These are phyloP conservation scores for Sisymbrium altissimum DNA, from an alignment of 345 rosid species.

Conservation along the genomic window DNA sequence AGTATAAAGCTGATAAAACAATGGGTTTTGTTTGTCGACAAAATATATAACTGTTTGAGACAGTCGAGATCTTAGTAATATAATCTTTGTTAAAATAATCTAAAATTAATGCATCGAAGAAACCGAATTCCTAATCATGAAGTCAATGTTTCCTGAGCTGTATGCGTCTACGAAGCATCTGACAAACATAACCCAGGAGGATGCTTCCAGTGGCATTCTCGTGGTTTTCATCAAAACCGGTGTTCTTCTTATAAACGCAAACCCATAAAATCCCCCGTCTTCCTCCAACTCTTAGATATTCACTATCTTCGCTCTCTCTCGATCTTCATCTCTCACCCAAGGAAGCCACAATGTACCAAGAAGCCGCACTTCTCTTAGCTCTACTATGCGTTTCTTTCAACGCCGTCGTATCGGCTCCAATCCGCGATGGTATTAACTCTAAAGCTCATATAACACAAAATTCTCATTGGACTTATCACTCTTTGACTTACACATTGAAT, in stretches of 20 bases:
- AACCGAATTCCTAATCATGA: conserved; percentile 13
- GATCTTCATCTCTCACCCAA: neutral
- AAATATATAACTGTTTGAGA: neutral
- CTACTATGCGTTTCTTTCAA: conserved; percentile 38
- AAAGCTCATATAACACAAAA: neutral
- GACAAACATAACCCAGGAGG: conserved; percentile 18
- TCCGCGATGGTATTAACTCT: conserved; percentile 41
- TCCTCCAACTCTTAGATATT: neutral
- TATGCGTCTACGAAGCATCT: conserved; percentile 7
- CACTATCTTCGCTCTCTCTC: neutral
- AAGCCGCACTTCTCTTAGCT: conserved; percentile 33
- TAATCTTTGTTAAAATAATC: neutral
- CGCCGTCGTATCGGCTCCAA: conserved; percentile 31
- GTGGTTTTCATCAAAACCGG: conserved; percentile 26
- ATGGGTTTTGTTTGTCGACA: neutral
- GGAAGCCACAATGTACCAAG: conserved; percentile 38
- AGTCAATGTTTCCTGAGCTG: conserved; percentile 29
- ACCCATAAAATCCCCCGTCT: conserved; percentile 30
- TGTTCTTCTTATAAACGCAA: conserved; percentile 29
- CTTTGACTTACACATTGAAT: neutral
- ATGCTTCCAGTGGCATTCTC: conserved; percentile 43
- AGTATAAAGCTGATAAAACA: neutral
- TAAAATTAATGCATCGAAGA: conserved; percentile 6
- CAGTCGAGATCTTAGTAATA: neutral
- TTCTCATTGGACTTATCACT: neutral